A percentile compares a stretch with the other conserved stretches of the same genome.
These are phyloP conservation scores for Aspergillus carbonarius DNA, from an alignment of 2,329 filamentous ascomycete species.

Conservation along the genomic window DNA sequence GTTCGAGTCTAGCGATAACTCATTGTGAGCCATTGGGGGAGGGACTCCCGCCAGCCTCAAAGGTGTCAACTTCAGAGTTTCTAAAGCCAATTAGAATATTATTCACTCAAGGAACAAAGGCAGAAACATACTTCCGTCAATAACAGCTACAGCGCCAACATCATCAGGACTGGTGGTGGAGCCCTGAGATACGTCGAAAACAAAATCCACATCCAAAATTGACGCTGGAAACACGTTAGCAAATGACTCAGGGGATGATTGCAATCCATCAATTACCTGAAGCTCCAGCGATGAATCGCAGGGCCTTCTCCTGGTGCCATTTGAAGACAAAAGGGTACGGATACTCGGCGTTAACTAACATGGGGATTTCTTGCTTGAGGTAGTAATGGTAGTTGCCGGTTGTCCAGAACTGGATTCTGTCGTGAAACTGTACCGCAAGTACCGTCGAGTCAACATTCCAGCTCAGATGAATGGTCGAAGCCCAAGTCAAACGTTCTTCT, in stretches of 20 bases:
- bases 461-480: slow-evolving; percentile 63
- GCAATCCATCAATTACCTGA: slow-evolving; percentile 39
- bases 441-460: slow-evolving; percentile 96
- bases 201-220: slow-evolving; percentile 65
- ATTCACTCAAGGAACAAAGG: background rate
- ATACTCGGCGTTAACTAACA: slow-evolving; percentile 31
- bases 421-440: slow-evolving; percentile 72
- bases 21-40: slow-evolving; percentile 86
- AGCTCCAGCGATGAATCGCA: slow-evolving; percentile 63
- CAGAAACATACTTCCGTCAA: slow-evolving; percentile 68
- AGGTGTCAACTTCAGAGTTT: slow-evolving; percentile 76
- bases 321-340: slow-evolving; percentile 33
- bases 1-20: slow-evolving; percentile 62
- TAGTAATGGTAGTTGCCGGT: slow-evolving; percentile 99
- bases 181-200: slow-evolving; percentile 67
- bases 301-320: slow-evolving; percentile 86
- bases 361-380: slow-evolving; percentile 80
- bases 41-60: slow-evolving; percentile 81
- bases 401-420: slow-evolving; percentile 89
- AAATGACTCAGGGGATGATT: slow-evolving; percentile 6
- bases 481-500: slow-evolving; percentile 56
- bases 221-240: slow-evolving; percentile 32
- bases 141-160: slow-evolving; percentile 74
- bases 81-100: slow-evolving; percentile 35
- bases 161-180: slow-evolving; percentile 71